phyloP scores from a whole-genome alignment of 1,284 basidiomycete species.

The Melanopsichium pennsylvanicum region DNA sequence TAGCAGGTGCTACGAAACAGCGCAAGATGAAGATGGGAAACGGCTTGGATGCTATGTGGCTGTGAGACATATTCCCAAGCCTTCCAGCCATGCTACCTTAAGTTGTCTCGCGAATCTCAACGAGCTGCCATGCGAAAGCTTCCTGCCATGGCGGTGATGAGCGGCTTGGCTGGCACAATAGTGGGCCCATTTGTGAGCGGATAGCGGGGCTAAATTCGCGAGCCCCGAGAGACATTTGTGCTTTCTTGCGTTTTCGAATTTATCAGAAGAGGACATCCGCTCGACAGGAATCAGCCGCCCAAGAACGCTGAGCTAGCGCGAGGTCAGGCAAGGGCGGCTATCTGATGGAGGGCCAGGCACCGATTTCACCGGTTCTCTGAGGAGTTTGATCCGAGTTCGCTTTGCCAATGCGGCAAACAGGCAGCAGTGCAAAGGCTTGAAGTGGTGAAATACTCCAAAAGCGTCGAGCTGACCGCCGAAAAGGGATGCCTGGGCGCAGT shows the following conservation, averaged over 20 bases:
- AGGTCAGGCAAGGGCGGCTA: too few relatives aligned
- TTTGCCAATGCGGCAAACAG: too few relatives aligned
- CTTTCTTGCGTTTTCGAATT: background rate
- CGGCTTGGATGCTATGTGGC: background rate
- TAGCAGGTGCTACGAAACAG: background rate
- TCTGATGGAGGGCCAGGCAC: too few relatives aligned
- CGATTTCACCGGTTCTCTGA: too few relatives aligned
- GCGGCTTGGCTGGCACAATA: too few relatives aligned
- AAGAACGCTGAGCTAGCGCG: too few relatives aligned
- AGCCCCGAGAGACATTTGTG: constrained; percentile 13
- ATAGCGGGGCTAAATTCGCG: constrained; percentile 17
- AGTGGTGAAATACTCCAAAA: background rate
- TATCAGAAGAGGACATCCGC: too few relatives aligned
- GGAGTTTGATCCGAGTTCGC: too few relatives aligned
- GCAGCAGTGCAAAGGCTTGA: too few relatives aligned
- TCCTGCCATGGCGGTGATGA: too few relatives aligned
- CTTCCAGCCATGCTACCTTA: background rate
- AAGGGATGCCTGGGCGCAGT: background rate
- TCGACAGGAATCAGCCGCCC: too few relatives aligned
- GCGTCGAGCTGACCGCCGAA: background rate
- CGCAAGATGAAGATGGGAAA: background rate
- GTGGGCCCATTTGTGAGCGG: constrained; percentile 6
- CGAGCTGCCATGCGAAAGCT: background rate
- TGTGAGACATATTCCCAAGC: constrained; percentile 6
- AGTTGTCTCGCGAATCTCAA: constrained; percentile 1